Evolutionary conservation across 805 yeast genomes (phyloP), one percentile per base, ranked within the genome.

Genomic region (Saccharomycopsis amapae): DNA sequence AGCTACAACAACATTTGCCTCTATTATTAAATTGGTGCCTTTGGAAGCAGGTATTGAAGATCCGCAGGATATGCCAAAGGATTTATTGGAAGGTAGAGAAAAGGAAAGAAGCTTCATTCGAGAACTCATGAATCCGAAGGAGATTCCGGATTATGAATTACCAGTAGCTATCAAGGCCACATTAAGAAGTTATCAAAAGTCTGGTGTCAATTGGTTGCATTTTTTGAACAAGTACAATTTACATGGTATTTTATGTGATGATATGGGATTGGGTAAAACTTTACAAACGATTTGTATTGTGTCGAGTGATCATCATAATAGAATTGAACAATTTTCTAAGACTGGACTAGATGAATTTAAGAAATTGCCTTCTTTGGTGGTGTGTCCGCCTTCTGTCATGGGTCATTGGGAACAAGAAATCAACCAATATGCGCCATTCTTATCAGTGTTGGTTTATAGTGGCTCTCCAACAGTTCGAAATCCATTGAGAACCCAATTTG

Each of bases 381-480:
- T 93, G 15, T 93, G 98, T 66, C 99, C 99, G 1, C 97, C 99
- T 0, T 87, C 97, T 1, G 75, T 93, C 55, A 89, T 97, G 2
- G 98, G 99, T 19, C 99, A 93, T 64, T 93, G 99, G 99, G 95
- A 87, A 61, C 96, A 87, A 60, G 99, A 93, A 63, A 70, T 93
- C 54, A 76, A 78, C 50, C 88, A 85, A 52, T 93, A 88, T 62
- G 85, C 97, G 0, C 96, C 97, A 37, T 83, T 84, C 53, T 68
- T 93, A 66, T 79, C 76, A 37, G 84, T 86, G 4, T 61, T 85
- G 23, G 93, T 87, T 2, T 90, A 90, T 63, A 96, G 94, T 18
- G 98, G 99, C n/a, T 80, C 87, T 4, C 97, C 98, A 2, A 66
- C 82, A 3, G 66, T 73, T 1, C 73, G 99, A 58, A 60, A 71